Conservation (phyloP, 495 filamentous ascomycete species). For the Paragyromitra xinjiangensis region DNA sequence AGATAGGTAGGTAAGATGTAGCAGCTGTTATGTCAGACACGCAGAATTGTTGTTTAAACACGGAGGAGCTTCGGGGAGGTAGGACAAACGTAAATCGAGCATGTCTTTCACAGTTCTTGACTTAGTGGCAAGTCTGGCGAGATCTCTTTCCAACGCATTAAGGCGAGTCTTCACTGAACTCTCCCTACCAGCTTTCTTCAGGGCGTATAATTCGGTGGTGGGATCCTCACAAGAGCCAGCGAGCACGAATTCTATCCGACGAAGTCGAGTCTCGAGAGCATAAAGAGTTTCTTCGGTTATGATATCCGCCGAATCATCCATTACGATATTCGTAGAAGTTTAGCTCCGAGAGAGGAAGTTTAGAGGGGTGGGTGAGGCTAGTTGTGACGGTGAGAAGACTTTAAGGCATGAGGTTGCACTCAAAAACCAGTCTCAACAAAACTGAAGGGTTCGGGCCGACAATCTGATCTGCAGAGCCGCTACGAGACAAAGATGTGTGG, state of each 20-base stretch:
- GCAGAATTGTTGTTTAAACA: neutral
- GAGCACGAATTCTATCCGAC: slow-evolving; percentile 51
- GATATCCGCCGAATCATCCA: slow-evolving; percentile 40
- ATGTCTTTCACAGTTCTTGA: slow-evolving; percentile 48
- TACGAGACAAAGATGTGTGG: slow-evolving; percentile 29
- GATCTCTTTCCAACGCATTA: slow-evolving; percentile 42
- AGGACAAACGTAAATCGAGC: slow-evolving; percentile 45
- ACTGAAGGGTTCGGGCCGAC: neutral
- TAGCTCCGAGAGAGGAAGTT: neutral
- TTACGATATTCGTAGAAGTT: neutral
- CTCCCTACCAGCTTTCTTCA: slow-evolving; percentile 38
- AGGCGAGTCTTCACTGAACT: slow-evolving; percentile 43
- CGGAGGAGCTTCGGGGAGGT: neutral
- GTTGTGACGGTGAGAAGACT: neutral
- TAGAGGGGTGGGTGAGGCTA: neutral
- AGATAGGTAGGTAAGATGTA: neutral
- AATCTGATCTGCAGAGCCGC: slow-evolving; percentile 25
- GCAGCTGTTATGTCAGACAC: neutral
- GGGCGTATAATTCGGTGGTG: slow-evolving; percentile 41
- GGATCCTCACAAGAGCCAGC: slow-evolving; percentile 50
- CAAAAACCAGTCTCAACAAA: slow-evolving; percentile 14
- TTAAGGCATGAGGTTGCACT: neutral
- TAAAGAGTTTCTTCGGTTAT: slow-evolving; percentile 47
- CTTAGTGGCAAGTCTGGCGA: slow-evolving; percentile 37
- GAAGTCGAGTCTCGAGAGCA: slow-evolving; percentile 51